Base-by-base conservation (phyloP, 495 filamentous ascomycete genomes). In the Lophiotrema nucula region DNA sequence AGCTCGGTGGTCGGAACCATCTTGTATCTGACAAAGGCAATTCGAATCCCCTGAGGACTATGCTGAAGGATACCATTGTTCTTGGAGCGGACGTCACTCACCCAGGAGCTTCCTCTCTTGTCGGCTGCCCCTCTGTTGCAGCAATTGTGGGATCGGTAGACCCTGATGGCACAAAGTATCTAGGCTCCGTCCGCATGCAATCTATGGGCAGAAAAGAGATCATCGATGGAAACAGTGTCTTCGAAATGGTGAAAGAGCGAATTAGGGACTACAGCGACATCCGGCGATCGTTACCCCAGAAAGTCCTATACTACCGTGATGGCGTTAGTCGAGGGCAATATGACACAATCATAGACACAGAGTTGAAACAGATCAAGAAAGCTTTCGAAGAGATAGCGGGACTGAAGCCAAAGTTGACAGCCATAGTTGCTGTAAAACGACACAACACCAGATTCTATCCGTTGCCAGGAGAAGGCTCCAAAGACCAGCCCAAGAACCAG, bases 381-480 rank as follows among this genome's bases (percentile, higher is more conserved):
- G 60, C 53, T 4, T 57, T 31, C 37, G 27, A 33, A 21, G 16
- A 48, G 10, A 11, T 82, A 2, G 60, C 43, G 58, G 41, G 24
- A 38, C 13, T 26, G 33, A 43, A 53, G 43, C 23, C 45, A 38
- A 35, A 60, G 18, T 8, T 58, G 26, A 58, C 53, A 1, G 60
- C 54, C 8, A 42, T 62, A 12, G 33, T 57, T 15, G 59, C 53
- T 19, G 37, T 21, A 5, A 63, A 63, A 35, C 60, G 54, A 1
- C 54, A 58, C 28, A 90, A 97, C 61, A 80, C 92, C 5, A 37
- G 54, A 2, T 58, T 63, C 47, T 58, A 46, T 47, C 47, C 54
- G 4, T n/a, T n/a, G n/a, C n/a, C n/a, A n/a, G n/a, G n/a, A n/a
- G n/a, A n/a, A n/a, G n/a, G n/a, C n/a, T n/a, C n/a, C n/a, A n/a